Evolutionary conservation across 2,329 filamentous ascomycete genomes (phyloP), one percentile per base, ranked within the genome.

Genomic region (Colletotrichum lini): DNA sequence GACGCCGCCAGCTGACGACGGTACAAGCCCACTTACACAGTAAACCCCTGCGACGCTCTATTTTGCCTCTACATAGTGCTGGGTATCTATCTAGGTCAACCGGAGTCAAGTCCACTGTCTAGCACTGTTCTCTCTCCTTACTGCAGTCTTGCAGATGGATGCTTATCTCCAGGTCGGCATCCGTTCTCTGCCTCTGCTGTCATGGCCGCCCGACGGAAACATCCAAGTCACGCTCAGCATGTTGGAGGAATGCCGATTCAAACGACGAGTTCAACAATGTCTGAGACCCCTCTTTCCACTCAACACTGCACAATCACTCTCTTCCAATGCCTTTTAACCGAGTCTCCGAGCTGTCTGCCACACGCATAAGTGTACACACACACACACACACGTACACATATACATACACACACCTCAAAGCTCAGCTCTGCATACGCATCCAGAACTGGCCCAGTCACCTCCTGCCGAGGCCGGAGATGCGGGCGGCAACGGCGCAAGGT

Each of bases 401-500:
- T 4, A 18, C 50, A 18, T 62, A 61, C 49, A 54, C 45, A 56
- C 49, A 54, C 45, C 35, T 40, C 60, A 50, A 50, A 63, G 53
- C 47, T 72, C 40, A 49, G 52, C 64, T 68, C 65, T 71, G 68
- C 64, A 71, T 71, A 67, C 57, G 52, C 52, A 45, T 57, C 61
- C 68, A 71, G 52, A 44, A 18, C 53, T 52, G 21, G 62, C 56
- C 63, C 58, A 63, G 21, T 68, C 52, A 58, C 52, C 47, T 63
- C 52, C 47, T 69, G 53, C 69, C 69, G 69, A 72, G 69, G 69
- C 65, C 68, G 69, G 69, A 30, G 53, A 47, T 50, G 54, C 67
- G 61, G 70, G 70, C 70, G 70, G 70, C 66, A 72, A 65, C 61
- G 47, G 70, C 66, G 70, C 70, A 56, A 53, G 44, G 63, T 47